phyloP scores from a whole-genome alignment of 2,329 filamentous ascomycete genomes.

The Verticillium longisporum region DNA sequence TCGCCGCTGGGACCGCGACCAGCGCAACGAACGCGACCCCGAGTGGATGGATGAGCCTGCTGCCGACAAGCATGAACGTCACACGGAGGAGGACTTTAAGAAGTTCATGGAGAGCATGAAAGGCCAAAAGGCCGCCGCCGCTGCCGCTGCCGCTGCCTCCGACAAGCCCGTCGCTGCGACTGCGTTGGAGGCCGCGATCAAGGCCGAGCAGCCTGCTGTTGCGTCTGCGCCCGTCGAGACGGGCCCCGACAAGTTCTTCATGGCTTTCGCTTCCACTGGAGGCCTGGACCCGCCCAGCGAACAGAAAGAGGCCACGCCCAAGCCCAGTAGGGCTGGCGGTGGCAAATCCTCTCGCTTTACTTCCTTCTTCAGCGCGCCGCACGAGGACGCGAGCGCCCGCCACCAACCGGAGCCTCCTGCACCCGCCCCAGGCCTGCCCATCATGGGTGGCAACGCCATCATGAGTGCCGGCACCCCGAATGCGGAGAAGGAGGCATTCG shows the following conservation, averaged over 20 bases:
- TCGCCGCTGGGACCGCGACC: conserved; percentile 50
- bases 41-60: conserved; percentile 81
- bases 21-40: conserved; percentile 69
- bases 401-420: conserved; percentile 15
- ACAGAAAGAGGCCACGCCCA: conserved; percentile 34
- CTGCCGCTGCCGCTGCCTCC: conserved; percentile 24
- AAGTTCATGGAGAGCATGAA: conserved; percentile 93
- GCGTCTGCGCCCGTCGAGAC: conserved; percentile 58
- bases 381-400: neutral
- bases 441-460: neutral
- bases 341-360: conserved; percentile 78
- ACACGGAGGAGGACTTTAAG: conserved; percentile 87
- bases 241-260: conserved; percentile 73
- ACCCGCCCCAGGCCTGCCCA: conserved; percentile 17
- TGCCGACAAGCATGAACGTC: conserved; percentile 61
- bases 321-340: conserved; percentile 44
- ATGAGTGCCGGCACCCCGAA: conserved; percentile 29
- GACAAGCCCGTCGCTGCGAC: conserved; percentile 25
- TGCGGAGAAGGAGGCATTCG: conserved; percentile 80
- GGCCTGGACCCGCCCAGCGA: conserved; percentile 43
- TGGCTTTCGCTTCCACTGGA: conserved; percentile 38
- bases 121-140: conserved; percentile 44
- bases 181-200: conserved; percentile 27
- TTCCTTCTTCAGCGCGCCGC: conserved; percentile 62
- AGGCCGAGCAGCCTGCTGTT: conserved; percentile 45